These are phyloP conservation scores for Russula lepida DNA, from an alignment of 768 basidiomycete species.

Conservation along the genomic window DNA sequence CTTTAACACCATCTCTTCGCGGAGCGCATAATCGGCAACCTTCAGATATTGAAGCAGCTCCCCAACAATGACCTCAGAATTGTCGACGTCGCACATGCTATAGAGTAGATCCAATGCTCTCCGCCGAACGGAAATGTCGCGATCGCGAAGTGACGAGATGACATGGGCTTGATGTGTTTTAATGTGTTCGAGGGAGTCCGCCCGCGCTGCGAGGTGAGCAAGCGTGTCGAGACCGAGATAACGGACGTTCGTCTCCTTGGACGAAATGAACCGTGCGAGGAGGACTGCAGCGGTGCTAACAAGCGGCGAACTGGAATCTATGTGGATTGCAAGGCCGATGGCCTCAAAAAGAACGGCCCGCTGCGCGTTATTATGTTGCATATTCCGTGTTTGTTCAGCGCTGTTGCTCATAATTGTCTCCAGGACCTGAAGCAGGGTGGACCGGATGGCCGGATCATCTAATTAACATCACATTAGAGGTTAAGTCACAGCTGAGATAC, in stretches of 20 bases:
- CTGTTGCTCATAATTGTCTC: slow-evolving; percentile 87
- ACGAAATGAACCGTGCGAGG: slow-evolving; percentile 91
- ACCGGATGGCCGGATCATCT: slow-evolving; percentile 80
- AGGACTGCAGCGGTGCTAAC: slow-evolving; percentile 84
- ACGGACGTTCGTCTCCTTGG: slow-evolving; percentile 96
- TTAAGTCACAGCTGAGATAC: not conserved
- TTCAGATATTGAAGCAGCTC: slow-evolving; percentile 89
- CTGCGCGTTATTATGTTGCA: slow-evolving; percentile 98
- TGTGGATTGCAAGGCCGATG: slow-evolving; percentile 90
- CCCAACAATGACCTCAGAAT: slow-evolving; percentile 91
- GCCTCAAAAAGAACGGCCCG: slow-evolving; percentile 98
- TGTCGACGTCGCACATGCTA: slow-evolving; percentile 98
- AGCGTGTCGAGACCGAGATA: slow-evolving; percentile 97
- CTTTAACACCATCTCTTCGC: slow-evolving; percentile 98
- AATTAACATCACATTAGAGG: slow-evolving; percentile 2
- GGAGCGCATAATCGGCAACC: slow-evolving; percentile 92
- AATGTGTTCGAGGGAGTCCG: slow-evolving; percentile 84
- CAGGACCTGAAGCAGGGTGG: slow-evolving; percentile 72
- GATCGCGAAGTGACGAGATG: slow-evolving; percentile 88
- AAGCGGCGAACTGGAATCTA: slow-evolving; percentile 84
- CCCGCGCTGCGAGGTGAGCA: slow-evolving; percentile 93
- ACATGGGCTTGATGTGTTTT: slow-evolving; percentile 96
- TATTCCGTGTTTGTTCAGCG: slow-evolving; percentile 85
- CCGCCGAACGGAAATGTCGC: slow-evolving; percentile 92
- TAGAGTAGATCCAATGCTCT: slow-evolving; percentile 93